Conservation (phyloP, 805 yeast species). For the Debaryomyces hansenii region DNA sequence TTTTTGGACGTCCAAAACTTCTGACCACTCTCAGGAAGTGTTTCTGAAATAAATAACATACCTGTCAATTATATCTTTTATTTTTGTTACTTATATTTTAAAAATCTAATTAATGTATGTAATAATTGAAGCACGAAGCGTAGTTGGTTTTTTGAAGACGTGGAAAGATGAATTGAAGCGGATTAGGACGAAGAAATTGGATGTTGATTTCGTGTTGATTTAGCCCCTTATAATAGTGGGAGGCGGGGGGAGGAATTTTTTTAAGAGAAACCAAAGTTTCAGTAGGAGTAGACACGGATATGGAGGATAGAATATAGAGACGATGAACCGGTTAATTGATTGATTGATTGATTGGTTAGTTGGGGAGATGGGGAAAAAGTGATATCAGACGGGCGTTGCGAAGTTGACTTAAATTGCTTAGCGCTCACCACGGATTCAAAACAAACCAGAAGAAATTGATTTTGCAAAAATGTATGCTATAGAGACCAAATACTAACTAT, state of each 20-base stretch:
- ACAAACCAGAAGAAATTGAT: not conserved
- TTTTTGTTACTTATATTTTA: not conserved
- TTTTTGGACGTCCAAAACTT: not conserved
- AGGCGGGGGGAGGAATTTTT: not conserved
- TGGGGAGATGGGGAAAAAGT: not conserved
- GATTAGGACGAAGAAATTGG: not conserved
- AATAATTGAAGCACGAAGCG: not conserved
- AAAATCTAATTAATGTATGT: conserved; percentile 1
- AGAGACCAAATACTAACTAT: conserved; percentile 6
- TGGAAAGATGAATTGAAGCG: not conserved
- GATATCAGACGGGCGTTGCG: not conserved
- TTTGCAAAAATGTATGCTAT: not conserved
- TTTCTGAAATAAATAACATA: not conserved
- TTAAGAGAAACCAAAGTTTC: not conserved
- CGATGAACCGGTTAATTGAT: not conserved
- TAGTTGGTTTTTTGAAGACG: not conserved
- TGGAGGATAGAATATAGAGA: not conserved
- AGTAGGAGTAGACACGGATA: not conserved
- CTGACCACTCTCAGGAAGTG: not conserved
- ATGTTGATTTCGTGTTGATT: not conserved
- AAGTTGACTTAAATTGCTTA: not conserved
- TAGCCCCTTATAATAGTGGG: not conserved
- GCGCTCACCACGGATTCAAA: conserved; percentile 1
- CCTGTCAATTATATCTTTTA: not conserved
- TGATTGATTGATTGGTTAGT: not conserved